phyloP scores from a whole-genome alignment of 495 filamentous ascomycete genomes.

The Penicillium cosmopolitanum region DNA sequence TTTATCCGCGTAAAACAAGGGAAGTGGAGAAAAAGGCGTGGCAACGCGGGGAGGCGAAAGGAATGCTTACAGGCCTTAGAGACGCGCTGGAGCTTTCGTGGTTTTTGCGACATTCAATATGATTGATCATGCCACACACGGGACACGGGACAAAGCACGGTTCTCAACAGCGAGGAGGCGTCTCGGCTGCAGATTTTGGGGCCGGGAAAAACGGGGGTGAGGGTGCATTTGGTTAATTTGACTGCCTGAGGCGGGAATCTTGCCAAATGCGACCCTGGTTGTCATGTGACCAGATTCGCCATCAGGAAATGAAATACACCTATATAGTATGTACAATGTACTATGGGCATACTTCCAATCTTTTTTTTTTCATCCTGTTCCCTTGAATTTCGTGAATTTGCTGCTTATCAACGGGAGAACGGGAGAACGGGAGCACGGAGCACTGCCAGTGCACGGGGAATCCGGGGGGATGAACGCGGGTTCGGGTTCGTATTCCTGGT shows the following conservation, averaged over 20 bases:
- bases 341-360: no score
- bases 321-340: no score
- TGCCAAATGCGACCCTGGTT: no score
- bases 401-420: not conserved
- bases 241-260: no score
- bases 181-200: constrained; percentile 13
- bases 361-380: no score
- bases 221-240: no score
- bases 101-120: constrained; percentile 37
- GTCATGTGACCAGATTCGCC: no score
- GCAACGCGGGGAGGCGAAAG: constrained; percentile 7
- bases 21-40: constrained; percentile 21
- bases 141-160: not conserved
- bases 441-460: not conserved
- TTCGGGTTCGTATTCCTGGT: not conserved
- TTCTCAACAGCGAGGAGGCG: not conserved
- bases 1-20: constrained; percentile 3
- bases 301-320: no score
- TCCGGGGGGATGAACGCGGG: not conserved
- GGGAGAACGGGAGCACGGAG: constrained; percentile 3
- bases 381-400: no score
- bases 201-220: constrained; percentile 1
- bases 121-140: constrained; percentile 17
- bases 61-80: constrained; percentile 34
- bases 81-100: constrained; percentile 38